Percentiles rank a stretch among this genome's conserved stretches.
phyloP scores from a whole-genome alignment of 108 stramenopile species.

The Fistulifera solaris region DNA sequence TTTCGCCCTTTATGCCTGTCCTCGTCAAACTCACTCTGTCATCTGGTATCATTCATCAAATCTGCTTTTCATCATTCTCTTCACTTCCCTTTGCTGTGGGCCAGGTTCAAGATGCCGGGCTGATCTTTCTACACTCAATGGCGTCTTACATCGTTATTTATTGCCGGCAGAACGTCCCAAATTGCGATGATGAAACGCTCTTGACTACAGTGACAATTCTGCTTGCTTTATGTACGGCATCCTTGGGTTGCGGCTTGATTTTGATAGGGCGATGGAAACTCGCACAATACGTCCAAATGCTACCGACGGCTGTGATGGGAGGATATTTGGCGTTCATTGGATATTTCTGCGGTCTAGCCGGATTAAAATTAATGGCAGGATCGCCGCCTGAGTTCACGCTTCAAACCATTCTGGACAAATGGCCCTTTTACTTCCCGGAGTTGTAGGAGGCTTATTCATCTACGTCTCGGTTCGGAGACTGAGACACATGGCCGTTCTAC shows the following conservation, averaged over 20 bases:
- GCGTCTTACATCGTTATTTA: conserved; percentile 58
- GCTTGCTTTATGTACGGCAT: conserved; percentile 69
- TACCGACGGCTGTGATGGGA: conserved; percentile 92
- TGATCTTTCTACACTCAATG: conserved; percentile 93
- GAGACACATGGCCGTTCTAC: conserved; percentile 75
- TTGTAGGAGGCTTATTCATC: conserved; percentile 67
- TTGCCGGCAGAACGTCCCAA: conserved; percentile 17
- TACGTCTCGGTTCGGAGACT: conserved; percentile 61
- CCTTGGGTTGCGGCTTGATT: conserved; percentile 76
- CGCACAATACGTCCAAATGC: conserved; percentile 84
- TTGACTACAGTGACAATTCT: conserved; percentile 75
- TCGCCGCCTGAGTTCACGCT: conserved; percentile 30
- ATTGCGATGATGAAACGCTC: conserved; percentile 39
- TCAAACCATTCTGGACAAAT: conserved; percentile 28
- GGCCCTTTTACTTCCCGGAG: conserved; percentile 67
- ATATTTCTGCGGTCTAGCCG: conserved; percentile 91
- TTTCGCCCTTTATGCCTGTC: conserved; percentile 66
- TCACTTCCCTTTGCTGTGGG: conserved; percentile 91
- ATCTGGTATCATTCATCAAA: conserved; percentile 87
- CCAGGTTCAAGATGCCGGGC: conserved; percentile 95
- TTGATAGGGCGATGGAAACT: conserved; percentile 71
- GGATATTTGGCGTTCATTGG: conserved; percentile 98
- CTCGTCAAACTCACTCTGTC: conserved; percentile 74
- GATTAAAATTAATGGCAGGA: conserved; percentile 67
- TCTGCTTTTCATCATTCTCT: conserved; percentile 76